A percentile compares a stretch with the other conserved stretches of the same genome.
phyloP scores from a whole-genome alignment of 75 land plant genomes.

The Isoetes taiwanensis region DNA sequence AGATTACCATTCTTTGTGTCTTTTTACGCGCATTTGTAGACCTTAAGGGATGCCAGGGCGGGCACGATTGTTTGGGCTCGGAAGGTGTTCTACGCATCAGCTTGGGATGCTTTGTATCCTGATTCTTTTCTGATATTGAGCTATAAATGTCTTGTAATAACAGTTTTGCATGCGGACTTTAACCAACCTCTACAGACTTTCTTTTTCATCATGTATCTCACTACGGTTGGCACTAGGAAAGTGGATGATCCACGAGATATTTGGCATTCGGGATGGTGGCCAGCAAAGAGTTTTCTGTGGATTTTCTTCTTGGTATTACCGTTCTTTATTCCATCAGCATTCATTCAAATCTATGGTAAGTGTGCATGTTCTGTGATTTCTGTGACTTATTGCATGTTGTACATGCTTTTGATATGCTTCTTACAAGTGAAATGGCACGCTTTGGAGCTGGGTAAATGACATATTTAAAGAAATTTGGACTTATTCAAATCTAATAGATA shows the following conservation, averaged over 20 bases:
- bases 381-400: too few relatives aligned
- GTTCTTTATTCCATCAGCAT: conserved; percentile 55
- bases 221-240: conserved; percentile 60
- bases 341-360: conserved; percentile 74
- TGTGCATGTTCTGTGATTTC: too few relatives aligned
- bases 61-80: conserved; percentile 18
- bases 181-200: conserved; percentile 37
- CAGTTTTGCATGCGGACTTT: too few relatives aligned
- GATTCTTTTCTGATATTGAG: too few relatives aligned
- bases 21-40: too few relatives aligned
- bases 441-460: conserved; percentile 90
- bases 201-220: conserved; percentile 67
- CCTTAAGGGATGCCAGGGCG: conserved; percentile 10
- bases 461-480: too few relatives aligned
- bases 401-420: too few relatives aligned
- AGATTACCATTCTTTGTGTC: too few relatives aligned
- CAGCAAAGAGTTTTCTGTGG: conserved; percentile 54
- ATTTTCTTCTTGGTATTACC: conserved; percentile 37
- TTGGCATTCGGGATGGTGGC: conserved; percentile 97
- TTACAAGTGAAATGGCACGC: conserved; percentile 25
- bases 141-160: too few relatives aligned
- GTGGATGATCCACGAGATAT: conserved; percentile 29
- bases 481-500: too few relatives aligned
- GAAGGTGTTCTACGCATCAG: conserved; percentile 42
- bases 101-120: conserved; percentile 41